phyloP scores from a whole-genome alignment of 306 rosid species.

The Canavalia gladiata region DNA sequence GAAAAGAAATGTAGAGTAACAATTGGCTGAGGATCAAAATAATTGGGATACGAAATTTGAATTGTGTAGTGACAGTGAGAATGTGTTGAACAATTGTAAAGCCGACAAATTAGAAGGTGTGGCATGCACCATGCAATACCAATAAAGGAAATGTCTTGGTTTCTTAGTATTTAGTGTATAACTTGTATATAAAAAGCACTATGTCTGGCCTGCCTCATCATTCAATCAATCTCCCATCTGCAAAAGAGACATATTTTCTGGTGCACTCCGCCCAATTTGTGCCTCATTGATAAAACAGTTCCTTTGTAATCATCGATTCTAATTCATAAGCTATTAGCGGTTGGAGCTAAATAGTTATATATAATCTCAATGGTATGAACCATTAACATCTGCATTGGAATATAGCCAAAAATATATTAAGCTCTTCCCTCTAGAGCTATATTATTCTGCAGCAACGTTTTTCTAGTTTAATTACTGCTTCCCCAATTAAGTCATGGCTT shows the following conservation, averaged over 20 bases:
- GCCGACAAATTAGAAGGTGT: neutral
- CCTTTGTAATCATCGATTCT: slow-evolving; percentile 47
- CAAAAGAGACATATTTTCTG: slow-evolving; percentile 37
- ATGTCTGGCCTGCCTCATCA: neutral
- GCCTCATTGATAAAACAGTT: neutral
- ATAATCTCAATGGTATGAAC: slow-evolving; percentile 30
- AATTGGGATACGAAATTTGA: neutral
- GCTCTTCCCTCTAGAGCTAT: neutral
- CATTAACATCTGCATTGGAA: slow-evolving; percentile 15
- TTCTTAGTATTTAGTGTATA: neutral
- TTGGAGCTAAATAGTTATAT: neutral
- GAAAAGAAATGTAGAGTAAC: too few relatives aligned
- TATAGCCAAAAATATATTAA: neutral
- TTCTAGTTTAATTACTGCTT: neutral
- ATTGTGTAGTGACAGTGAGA: neutral
- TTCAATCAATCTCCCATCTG: neutral
- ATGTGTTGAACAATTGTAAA: neutral
- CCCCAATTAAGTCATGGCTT: slow-evolving; percentile 50
- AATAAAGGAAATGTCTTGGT: neutral
- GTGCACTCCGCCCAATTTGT: slow-evolving; percentile 43
- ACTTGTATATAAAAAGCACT: too few relatives aligned
- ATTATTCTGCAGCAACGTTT: neutral
- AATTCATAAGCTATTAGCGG: neutral
- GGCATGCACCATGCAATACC: slow-evolving; percentile 8
- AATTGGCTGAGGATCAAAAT: too few relatives aligned